phyloP scores from a whole-genome alignment of 2,329 filamentous ascomycete species.

The Aspergillus tanneri region DNA sequence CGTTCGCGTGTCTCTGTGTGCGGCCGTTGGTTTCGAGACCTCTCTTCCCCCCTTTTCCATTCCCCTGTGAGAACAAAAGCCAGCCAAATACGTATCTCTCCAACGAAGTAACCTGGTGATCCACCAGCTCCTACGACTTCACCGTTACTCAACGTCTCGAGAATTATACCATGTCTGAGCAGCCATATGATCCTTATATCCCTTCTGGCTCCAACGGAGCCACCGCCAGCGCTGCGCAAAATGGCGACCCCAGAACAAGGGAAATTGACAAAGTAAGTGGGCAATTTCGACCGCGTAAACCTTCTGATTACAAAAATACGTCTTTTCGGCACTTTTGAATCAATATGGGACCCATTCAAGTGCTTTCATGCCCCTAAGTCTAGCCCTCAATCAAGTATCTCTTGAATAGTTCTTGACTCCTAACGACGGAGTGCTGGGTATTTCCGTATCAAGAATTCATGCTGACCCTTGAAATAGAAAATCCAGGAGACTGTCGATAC shows the following conservation, averaged over 20 bases:
- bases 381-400: no score
- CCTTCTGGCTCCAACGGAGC: conserved; percentile 61
- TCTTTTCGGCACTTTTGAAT: not conserved
- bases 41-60: conserved; percentile 4
- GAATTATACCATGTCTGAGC: conserved; percentile 54
- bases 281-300: not conserved
- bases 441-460: no score
- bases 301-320: not conserved
- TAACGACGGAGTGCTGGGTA: no score
- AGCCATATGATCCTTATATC: conserved; percentile 86
- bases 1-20: not conserved
- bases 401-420: no score
- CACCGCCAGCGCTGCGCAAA: conserved; percentile 51
- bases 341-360: not conserved
- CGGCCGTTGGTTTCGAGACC: conserved; percentile 5
- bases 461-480: conserved; percentile 63
- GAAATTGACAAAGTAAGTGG: conserved; percentile 81
- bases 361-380: no score
- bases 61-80: conserved; percentile 12
- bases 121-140: conserved; percentile 17
- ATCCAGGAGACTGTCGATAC: conserved; percentile 93
- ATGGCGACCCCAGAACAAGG: conserved; percentile 64
- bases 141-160: conserved; percentile 9
- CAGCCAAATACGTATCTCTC: conserved; percentile 14
- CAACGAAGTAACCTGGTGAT: conserved; percentile 20